Percentiles rank a stretch among this genome's conserved stretches.
Evolutionary conservation across 192 early-diverging fungal genomes (phyloP).

Genomic region (Podila verticillata): DNA sequence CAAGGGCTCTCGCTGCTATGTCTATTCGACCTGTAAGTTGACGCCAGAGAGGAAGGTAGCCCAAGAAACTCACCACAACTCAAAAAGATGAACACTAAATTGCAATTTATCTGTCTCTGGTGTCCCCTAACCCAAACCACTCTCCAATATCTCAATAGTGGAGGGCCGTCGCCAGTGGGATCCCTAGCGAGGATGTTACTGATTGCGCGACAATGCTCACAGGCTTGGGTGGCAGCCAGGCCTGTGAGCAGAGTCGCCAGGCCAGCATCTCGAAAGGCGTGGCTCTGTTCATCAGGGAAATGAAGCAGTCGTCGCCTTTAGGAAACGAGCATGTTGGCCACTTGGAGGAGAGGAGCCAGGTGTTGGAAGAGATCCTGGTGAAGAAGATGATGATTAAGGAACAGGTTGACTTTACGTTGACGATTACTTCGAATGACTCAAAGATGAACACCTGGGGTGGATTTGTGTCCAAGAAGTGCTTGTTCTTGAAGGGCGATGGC

Average conservation of each 20-base stretch:
- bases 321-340: conserved; percentile 13
- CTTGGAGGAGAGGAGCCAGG: conserved; percentile 3
- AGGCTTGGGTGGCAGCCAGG: conserved; percentile 47
- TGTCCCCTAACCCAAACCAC: neutral
- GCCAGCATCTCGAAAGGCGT: conserved; percentile 20
- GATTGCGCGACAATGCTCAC: conserved; percentile 47
- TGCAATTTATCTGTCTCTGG: neutral
- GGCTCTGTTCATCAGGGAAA: conserved; percentile 35
- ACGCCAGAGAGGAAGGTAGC: neutral
- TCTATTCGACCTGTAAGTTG: conserved; percentile 50
- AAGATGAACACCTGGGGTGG: conserved; percentile 49
- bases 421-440: conserved; percentile 40
- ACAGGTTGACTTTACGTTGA: conserved; percentile 30
- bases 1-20: conserved; percentile 31
- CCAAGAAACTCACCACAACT: no score
- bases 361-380: conserved; percentile 6
- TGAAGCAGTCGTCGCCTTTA: conserved; percentile 14
- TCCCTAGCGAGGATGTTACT: conserved; percentile 49
- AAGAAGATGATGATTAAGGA: neutral
- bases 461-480: conserved; percentile 23
- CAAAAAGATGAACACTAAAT: neutral
- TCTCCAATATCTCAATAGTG: conserved; percentile 8
- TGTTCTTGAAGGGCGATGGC: conserved; percentile 40
- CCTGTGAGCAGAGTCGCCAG: conserved; percentile 45
- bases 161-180: conserved; percentile 51